Conservation (phyloP, 2,329 filamentous ascomycete genomes). For the Didymella sp. region DNA sequence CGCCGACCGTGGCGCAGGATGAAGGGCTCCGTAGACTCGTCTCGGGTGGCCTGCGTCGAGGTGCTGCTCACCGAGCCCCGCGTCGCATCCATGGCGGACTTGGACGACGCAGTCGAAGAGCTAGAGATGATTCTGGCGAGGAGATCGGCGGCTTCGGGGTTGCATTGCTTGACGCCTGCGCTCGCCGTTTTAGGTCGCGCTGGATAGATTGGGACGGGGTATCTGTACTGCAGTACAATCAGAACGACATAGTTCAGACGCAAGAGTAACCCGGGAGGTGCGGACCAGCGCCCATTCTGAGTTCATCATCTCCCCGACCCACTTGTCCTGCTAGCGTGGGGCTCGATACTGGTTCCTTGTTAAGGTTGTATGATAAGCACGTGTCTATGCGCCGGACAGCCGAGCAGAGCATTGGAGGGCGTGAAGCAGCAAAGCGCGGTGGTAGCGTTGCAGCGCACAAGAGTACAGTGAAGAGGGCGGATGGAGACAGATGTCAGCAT, state of each 20-base stretch:
- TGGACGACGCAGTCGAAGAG: constrained; percentile 21
- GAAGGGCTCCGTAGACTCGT: constrained; percentile 57
- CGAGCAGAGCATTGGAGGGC: constrained; percentile 17
- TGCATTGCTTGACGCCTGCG: constrained; percentile 48
- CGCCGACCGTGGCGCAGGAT: constrained; percentile 78
- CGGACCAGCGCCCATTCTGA: constrained; percentile 49
- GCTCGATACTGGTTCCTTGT: constrained; percentile 43
- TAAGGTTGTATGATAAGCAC: constrained; percentile 42
- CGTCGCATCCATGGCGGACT: constrained; percentile 45
- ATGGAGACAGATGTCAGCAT: constrained; percentile 12
- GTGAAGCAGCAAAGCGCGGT: constrained; percentile 1
- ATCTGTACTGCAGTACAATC: constrained; percentile 43
- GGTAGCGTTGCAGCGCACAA: constrained; percentile 1
- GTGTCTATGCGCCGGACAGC: constrained; percentile 32
- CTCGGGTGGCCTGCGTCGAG: constrained; percentile 45
- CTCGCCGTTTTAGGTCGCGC: constrained; percentile 38
- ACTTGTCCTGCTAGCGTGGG: constrained; percentile 43
- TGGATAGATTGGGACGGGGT: constrained; percentile 18
- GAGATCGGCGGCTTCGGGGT: constrained; percentile 46
- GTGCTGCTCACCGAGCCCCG: constrained; percentile 50
- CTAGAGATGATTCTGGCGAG: constrained; percentile 46
- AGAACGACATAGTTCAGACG: constrained; percentile 7
- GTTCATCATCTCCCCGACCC: constrained; percentile 44
- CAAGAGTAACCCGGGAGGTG: constrained; percentile 22
- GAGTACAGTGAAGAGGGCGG: constrained; percentile 1